Evolutionary conservation across 2,329 filamentous ascomycete genomes (phyloP).

Genomic region (Stagonosporopsis cucurbitacearum): DNA sequence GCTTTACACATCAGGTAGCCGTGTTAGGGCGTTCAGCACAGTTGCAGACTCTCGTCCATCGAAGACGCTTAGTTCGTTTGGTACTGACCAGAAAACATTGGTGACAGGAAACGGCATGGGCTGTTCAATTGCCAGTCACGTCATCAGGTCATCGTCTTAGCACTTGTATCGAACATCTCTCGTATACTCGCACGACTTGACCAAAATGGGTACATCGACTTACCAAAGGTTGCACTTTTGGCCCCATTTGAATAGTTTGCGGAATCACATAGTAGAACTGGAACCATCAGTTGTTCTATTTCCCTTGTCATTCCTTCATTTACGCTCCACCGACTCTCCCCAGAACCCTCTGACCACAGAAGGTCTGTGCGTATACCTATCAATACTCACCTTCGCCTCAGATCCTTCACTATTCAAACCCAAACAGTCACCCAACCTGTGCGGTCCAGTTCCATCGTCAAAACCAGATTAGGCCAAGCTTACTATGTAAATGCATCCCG

Average conservation of each 20-base stretch:
- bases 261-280: neutral
- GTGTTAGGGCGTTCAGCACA: neutral
- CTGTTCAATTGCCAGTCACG: neutral
- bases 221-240: neutral
- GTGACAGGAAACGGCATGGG: neutral
- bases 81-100: neutral
- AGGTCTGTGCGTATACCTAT: constrained; percentile 10
- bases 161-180: too few species aligned
- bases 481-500: neutral
- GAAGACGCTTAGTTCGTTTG: constrained; percentile 1
- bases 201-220: too few species aligned
- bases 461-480: constrained; percentile 1
- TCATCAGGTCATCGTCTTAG: too few species aligned
- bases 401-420: neutral
- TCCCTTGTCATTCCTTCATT: neutral
- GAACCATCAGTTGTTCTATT: neutral
- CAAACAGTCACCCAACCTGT: neutral
- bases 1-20: neutral
- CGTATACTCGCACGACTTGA: too few species aligned
- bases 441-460: neutral
- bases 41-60: neutral
- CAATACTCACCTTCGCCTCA: neutral
- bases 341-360: constrained; percentile 1
- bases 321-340: neutral
- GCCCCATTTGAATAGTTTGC: neutral